Base-by-base conservation (phyloP, 306 rosid genomes). In the Trifolium subterraneum region DNA sequence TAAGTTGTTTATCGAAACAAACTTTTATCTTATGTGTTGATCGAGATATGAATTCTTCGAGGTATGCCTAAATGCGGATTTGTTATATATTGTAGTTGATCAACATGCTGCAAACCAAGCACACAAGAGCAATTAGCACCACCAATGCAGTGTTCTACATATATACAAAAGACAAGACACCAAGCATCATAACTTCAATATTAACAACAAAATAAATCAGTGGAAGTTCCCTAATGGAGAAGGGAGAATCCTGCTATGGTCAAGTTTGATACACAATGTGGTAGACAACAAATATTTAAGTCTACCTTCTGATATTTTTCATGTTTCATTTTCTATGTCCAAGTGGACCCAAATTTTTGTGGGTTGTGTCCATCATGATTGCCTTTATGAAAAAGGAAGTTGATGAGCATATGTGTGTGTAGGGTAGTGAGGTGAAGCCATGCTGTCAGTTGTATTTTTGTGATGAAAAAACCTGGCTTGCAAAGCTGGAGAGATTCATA, bases 281-380 rank as follows among this genome's bases (percentile, higher is more conserved):
- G 89, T 84, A 76, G 83, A 82, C 84, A 78, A 48, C 73, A 88
- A 79, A 78, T 77, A 63, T 60, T 60, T 66, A 27, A 82, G 86
- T 82, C 82, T 78, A 5, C 83, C 80, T 22, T 33, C 74, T 23
- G 52, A 16, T 63, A 16, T 19, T 25, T 35, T 31, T 4, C 14
- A 8, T 39, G 5, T 33, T 35, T 38, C 15, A 61, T 73, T 45
- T 7, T 71, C 20, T 50, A 73, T 72, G 86, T 82, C 86, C 72
- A 83, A 70, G 86, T 73, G 80, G 80, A 69, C 90, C 92, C 91
- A 89, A 75, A 67, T 77, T 88, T 88, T 80, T 71, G 87, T 75
- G 92, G 92, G 90, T 76, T 71, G 86, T 87, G 83, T 62, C 73
- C 80, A 79, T 83, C 85, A 81, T 81, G 73, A 79, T 77, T 77